Evolutionary conservation across 257 asterid species (phyloP).

Genomic region (Rehmannia glutinosa): DNA sequence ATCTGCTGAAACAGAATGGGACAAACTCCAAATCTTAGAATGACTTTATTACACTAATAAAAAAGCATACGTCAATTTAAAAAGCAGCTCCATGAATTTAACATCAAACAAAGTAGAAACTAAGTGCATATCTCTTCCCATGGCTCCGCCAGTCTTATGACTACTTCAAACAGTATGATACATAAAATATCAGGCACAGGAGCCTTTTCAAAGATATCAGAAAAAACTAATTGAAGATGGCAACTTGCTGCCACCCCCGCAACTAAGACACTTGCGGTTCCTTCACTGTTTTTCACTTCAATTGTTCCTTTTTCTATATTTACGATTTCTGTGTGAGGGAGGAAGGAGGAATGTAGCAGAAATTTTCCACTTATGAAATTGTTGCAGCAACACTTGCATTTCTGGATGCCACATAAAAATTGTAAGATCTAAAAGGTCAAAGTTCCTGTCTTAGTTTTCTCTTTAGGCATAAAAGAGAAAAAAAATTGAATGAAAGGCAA

Average conservation of each 20-base stretch:
- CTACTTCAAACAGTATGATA: background rate
- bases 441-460: background rate
- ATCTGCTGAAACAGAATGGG: background rate
- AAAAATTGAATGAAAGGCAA: background rate
- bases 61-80: background rate
- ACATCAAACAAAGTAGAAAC: background rate
- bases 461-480: background rate
- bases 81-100: background rate
- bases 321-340: background rate
- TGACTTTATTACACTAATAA: background rate
- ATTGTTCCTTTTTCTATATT: background rate
- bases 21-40: background rate
- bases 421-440: background rate
- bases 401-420: background rate
- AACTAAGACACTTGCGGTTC: background rate
- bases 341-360: background rate
- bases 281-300: background rate
- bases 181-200: background rate
- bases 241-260: background rate
- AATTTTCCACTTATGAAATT: background rate
- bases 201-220: background rate
- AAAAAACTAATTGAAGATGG: background rate
- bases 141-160: background rate
- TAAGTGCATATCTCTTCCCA: background rate
- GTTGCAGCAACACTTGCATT: background rate